phyloP scores from a whole-genome alignment of 345 rosid genomes.

The Citropsis articulata region DNA sequence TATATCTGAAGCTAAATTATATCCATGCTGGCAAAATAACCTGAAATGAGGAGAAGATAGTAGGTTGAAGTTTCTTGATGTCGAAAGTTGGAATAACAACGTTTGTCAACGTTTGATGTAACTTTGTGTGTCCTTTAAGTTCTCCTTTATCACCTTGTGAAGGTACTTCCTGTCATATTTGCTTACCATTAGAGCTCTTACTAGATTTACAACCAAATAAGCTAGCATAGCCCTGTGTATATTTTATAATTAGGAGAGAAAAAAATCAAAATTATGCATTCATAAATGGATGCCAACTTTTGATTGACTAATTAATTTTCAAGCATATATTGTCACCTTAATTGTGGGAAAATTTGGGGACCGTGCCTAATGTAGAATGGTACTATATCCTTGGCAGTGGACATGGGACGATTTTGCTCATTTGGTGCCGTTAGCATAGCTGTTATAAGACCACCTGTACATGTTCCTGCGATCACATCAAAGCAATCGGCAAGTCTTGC shows the following conservation, averaged over 20 bases:
- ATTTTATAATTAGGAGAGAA: background rate
- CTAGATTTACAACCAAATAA: constrained; percentile 24
- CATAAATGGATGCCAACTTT: too few relatives aligned
- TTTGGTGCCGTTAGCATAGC: constrained; percentile 61
- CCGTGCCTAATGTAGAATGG: constrained; percentile 56
- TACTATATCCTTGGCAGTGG: constrained; percentile 52
- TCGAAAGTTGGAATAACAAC: constrained; percentile 71
- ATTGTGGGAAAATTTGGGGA: constrained; percentile 65
- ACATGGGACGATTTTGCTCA: constrained; percentile 41
- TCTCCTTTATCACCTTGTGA: constrained; percentile 23
- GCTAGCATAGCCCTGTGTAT: constrained; percentile 32
- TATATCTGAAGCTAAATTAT: background rate
- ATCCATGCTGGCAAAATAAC: constrained; percentile 19
- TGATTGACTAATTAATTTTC: too few relatives aligned
- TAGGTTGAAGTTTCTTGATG: constrained; percentile 66
- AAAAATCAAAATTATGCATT: too few relatives aligned
- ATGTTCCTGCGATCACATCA: constrained; percentile 69
- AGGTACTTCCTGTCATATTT: constrained; percentile 67
- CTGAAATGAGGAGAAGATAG: constrained; percentile 58
- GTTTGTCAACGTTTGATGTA: constrained; percentile 62
- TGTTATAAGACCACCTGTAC: constrained; percentile 71
- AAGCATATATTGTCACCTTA: constrained; percentile 26
- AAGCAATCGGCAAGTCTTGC: constrained; percentile 70
- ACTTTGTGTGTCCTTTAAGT: constrained; percentile 37
- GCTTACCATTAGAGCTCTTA: constrained; percentile 53